phyloP scores from a whole-genome alignment of 1,284 basidiomycete genomes.

The Microbotryum intermedium region DNA sequence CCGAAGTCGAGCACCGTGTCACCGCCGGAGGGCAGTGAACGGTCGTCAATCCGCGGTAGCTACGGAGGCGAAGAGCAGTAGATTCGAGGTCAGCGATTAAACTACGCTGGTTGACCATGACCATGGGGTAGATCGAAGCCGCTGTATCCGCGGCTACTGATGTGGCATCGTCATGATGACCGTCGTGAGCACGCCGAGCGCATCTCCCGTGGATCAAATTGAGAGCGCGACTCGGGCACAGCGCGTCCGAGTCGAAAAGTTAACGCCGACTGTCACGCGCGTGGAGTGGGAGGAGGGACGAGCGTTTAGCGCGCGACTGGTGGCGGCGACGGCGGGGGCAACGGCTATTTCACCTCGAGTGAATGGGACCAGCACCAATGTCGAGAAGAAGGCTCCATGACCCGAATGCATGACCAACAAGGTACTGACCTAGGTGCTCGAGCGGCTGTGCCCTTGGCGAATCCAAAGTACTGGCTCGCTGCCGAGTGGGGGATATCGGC shows the following conservation, averaged over 20 bases:
- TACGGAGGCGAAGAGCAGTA: neutral
- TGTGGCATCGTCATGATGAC: no score
- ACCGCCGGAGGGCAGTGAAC: conserved; percentile 7
- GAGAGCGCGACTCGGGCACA: no score
- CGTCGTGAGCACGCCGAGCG: no score
- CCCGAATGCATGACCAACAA: neutral
- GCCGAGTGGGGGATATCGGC: conserved; percentile 65
- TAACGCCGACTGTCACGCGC: no score
- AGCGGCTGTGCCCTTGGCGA: conserved; percentile 36
- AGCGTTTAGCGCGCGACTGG: neutral
- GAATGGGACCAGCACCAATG: neutral
- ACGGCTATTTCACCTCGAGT: neutral
- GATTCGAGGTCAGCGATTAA: no score
- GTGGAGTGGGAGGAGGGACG: neutral
- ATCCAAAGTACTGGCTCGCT: conserved; percentile 67
- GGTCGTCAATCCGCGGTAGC: conserved; percentile 27
- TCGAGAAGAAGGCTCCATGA: conserved; percentile 1
- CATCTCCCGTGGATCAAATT: no score
- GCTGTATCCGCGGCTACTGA: no score
- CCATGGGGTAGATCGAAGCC: no score
- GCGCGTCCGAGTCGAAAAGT: no score
- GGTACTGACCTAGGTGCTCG: conserved; percentile 28
- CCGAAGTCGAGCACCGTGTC: neutral
- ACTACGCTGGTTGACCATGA: no score
- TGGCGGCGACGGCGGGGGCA: neutral